Evolutionary conservation across 2,329 filamentous ascomycete genomes (phyloP).

Genomic region (Verticillium tricorpus): DNA sequence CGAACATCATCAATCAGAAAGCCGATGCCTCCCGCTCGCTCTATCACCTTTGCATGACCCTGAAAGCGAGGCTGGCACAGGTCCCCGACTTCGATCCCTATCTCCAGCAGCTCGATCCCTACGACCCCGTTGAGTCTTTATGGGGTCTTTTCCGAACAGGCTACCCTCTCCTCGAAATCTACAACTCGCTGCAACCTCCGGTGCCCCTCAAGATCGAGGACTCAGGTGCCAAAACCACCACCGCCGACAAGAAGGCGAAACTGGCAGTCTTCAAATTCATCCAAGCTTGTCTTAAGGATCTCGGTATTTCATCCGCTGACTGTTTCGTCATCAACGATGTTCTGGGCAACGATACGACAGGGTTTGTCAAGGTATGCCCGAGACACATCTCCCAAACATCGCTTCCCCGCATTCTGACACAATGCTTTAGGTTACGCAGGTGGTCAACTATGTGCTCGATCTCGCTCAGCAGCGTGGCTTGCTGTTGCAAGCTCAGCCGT

Average conservation of each 20-base stretch:
- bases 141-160: conserved; percentile 86
- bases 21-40: conserved; percentile 88
- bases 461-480: conserved; percentile 74
- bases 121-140: conserved; percentile 78
- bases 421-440: conserved; percentile 64
- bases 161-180: conserved; percentile 79
- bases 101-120: conserved; percentile 65
- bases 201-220: conserved; percentile 66
- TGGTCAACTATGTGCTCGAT: conserved; percentile 89
- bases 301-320: conserved; percentile 73
- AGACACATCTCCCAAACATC: not conserved
- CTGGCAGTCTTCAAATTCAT: conserved; percentile 90
- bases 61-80: conserved; percentile 75
- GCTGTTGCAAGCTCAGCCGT: conserved; percentile 57
- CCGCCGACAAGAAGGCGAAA: conserved; percentile 76
- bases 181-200: conserved; percentile 75
- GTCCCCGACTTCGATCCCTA: conserved; percentile 80
- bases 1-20: conserved; percentile 96
- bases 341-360: conserved; percentile 90
- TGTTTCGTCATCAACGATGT: conserved; percentile 91
- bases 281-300: conserved; percentile 78
- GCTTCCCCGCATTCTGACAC: conserved; percentile 2
- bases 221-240: conserved; percentile 36
- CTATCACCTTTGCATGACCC: conserved; percentile 88
- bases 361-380: conserved; percentile 78